Evolutionary conservation across 768 basidiomycete species (phyloP).

Genomic region (Lactarius trivialis): DNA sequence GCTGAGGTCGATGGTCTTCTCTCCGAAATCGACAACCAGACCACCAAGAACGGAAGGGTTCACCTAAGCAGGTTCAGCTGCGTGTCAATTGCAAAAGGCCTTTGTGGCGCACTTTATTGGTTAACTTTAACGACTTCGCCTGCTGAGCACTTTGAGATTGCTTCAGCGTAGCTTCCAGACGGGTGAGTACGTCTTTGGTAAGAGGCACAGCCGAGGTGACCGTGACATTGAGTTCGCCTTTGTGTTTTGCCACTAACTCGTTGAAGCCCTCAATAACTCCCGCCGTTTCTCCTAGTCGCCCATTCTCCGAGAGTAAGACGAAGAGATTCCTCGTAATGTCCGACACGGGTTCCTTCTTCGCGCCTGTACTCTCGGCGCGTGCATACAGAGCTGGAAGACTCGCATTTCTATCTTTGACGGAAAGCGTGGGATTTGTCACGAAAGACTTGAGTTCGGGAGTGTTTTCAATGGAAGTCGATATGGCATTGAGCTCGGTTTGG

Average conservation of each 20-base stretch:
- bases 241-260: constrained; percentile 80
- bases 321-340: constrained; percentile 93
- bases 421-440: constrained; percentile 88
- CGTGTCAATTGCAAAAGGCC: background rate
- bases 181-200: constrained; percentile 63
- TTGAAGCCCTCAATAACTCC: constrained; percentile 90
- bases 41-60: constrained; percentile 91
- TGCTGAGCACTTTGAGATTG: constrained; percentile 77
- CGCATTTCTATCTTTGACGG: constrained; percentile 61
- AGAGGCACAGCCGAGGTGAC: constrained; percentile 86
- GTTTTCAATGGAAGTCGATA: constrained; percentile 63
- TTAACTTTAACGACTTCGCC: constrained; percentile 82
- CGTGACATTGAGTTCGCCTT: constrained; percentile 86
- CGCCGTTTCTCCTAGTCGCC: constrained; percentile 75
- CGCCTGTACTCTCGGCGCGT: constrained; percentile 51
- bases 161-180: constrained; percentile 83
- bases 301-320: constrained; percentile 85
- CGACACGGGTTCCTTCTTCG: constrained; percentile 70
- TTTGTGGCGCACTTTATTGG: constrained; percentile 68
- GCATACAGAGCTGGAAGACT: constrained; percentile 65
- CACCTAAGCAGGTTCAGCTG: constrained; percentile 45
- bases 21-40: constrained; percentile 92
- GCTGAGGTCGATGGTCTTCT: constrained; percentile 96
- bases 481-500: constrained; percentile 69
- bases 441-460: constrained; percentile 62